These are phyloP conservation scores for Cyphellophora europaea DNA, from an alignment of 2,329 filamentous ascomycete genomes.

Conservation along the genomic window DNA sequence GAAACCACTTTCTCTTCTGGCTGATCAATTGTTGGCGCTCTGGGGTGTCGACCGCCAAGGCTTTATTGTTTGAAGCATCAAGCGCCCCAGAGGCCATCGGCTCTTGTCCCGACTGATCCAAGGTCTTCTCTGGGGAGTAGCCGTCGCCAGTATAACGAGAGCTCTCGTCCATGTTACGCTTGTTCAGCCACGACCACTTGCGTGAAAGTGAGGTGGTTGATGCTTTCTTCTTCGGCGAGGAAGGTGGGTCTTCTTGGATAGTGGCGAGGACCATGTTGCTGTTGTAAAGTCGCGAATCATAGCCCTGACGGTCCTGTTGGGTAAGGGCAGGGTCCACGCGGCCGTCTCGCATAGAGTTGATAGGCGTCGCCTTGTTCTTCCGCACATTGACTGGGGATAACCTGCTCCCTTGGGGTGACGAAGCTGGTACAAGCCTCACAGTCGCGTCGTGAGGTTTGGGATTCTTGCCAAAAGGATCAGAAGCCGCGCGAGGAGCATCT, in stretches of 20 bases:
- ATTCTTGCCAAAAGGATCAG: slow-evolving; percentile 20
- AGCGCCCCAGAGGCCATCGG: slow-evolving; percentile 1
- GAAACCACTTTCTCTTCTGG: slow-evolving; percentile 19
- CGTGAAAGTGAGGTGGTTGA: slow-evolving; percentile 11
- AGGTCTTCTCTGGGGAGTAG: slow-evolving; percentile 17
- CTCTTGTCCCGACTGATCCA: slow-evolving; percentile 8
- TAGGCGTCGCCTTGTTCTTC: slow-evolving; percentile 29
- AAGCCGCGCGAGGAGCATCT: slow-evolving; percentile 21
- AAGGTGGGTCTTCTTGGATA: slow-evolving; percentile 31
- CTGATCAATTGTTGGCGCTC: slow-evolving; percentile 13
- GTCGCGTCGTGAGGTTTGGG: slow-evolving; percentile 29
- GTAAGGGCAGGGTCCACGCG: slow-evolving; percentile 23
- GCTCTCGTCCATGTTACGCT: slow-evolving; percentile 23
- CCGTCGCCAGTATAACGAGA: slow-evolving; percentile 9
- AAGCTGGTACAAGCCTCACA: slow-evolving; percentile 48
- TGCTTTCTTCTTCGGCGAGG: slow-evolving; percentile 20
- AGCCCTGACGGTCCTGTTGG: slow-evolving; percentile 14
- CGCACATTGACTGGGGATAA: slow-evolving; percentile 47
- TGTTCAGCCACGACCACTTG: slow-evolving; percentile 38
- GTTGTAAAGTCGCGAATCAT: slow-evolving; percentile 20
- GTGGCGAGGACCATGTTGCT: slow-evolving; percentile 27
- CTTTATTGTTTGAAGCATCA: slow-evolving; percentile 7
- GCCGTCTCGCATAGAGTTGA: slow-evolving; percentile 15
- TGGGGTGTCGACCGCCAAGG: background rate
- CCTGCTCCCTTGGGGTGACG: slow-evolving; percentile 32